A percentile compares a stretch with the other conserved stretches of the same genome.
phyloP scores from a whole-genome alignment of 2,329 filamentous ascomycete genomes.

The Plectosphaerella sp. region DNA sequence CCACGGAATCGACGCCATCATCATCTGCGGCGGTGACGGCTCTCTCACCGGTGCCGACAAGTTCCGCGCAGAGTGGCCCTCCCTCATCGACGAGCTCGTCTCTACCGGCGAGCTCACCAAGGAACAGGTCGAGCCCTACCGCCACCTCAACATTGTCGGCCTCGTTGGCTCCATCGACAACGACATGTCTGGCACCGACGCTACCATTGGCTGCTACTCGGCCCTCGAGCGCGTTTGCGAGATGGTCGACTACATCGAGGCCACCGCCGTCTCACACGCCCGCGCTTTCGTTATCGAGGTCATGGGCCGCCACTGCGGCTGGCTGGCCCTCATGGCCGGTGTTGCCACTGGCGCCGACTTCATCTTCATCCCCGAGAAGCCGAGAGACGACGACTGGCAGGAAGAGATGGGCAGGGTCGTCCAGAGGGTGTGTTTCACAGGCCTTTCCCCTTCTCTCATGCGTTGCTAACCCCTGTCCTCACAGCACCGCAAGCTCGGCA shows the following conservation, averaged over 20 bases:
- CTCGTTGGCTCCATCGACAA: constrained; percentile 98
- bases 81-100: constrained; percentile 81
- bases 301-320: constrained; percentile 97
- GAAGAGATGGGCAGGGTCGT: constrained; percentile 81
- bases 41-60: constrained; percentile 92
- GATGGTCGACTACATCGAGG: constrained; percentile 94
- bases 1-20: constrained; percentile 88
- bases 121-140: constrained; percentile 71
- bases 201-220: constrained; percentile 95
- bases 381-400: constrained; percentile 81
- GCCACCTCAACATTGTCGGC: constrained; percentile 91
- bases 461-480: background rate
- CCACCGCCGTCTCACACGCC: constrained; percentile 90
- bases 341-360: constrained; percentile 95
- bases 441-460: background rate
- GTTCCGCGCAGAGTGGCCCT: constrained; percentile 90
- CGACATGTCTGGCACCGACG: constrained; percentile 93
- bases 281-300: constrained; percentile 97
- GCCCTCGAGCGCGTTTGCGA: constrained; percentile 91
- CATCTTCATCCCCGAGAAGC: constrained; percentile 94
- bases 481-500: constrained; percentile 81
- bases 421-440: constrained; percentile 48
- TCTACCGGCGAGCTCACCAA: constrained; percentile 63
- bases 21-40: constrained; percentile 96
- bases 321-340: constrained; percentile 93